Evolutionary conservation across 176 grass and related monocot genomes (phyloP).

Genomic region (Lolium rigidum): DNA sequence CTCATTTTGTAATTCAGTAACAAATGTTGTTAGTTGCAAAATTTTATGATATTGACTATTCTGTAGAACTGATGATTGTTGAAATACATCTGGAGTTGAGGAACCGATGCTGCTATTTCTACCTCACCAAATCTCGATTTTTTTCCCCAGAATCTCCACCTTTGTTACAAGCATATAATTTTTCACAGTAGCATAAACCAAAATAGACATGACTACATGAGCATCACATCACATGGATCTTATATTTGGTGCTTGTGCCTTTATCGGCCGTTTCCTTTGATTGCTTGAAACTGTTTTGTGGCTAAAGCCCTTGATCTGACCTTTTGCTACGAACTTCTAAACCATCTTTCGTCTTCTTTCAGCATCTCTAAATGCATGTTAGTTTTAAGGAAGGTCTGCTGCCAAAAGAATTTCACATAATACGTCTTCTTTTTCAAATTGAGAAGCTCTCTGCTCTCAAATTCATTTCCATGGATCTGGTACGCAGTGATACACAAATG

Average conservation of each 20-base stretch:
- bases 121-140: neutral
- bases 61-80: neutral
- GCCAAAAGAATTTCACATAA: neutral
- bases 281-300: no score
- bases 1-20: neutral
- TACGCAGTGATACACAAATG: neutral
- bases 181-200: no score
- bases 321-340: neutral
- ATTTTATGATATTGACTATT: neutral
- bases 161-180: no score
- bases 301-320: no score
- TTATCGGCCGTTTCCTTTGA: no score
- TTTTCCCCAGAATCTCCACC: no score
- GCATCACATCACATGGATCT: no score
- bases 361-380: neutral
- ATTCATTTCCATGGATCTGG: neutral
- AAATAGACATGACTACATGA: no score
- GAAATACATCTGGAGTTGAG: neutral
- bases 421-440: neutral
- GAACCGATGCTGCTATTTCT: neutral
- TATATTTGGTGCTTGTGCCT: no score
- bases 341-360: neutral
- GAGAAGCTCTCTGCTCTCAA: neutral
- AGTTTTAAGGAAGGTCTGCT: neutral
- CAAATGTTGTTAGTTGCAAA: neutral